Evolutionary conservation across 495 filamentous ascomycete genomes (phyloP).

Genomic region (Penicillium antarcticum): DNA sequence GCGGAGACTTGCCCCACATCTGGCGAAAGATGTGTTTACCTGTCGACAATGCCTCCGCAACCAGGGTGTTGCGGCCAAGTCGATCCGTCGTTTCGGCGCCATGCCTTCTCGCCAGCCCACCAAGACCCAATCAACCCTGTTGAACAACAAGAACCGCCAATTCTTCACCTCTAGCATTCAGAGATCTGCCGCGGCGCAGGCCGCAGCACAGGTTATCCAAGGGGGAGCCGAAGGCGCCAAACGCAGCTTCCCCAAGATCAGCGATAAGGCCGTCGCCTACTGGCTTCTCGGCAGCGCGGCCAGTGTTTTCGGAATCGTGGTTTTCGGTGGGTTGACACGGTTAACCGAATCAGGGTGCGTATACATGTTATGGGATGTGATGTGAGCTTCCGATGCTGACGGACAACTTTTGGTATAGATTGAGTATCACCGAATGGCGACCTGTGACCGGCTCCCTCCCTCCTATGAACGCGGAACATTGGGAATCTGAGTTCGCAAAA

Average conservation of each 20-base stretch:
- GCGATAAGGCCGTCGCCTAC: conserved; percentile 74
- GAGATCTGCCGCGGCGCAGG: conserved; percentile 23
- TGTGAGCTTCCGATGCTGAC: conserved; percentile 15
- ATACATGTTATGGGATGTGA: not conserved
- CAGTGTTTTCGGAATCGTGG: conserved; percentile 92
- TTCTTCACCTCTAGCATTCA: conserved; percentile 29
- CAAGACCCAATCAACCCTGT: conserved; percentile 23
- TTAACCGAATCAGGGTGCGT: conserved; percentile 92
- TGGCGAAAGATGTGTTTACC: conserved; percentile 55
- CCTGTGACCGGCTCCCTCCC: conserved; percentile 94
- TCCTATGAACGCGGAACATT: conserved; percentile 69
- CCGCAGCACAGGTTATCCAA: conserved; percentile 15
- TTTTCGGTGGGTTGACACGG: conserved; percentile 90
- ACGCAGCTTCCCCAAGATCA: conserved; percentile 67
- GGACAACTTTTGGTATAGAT: conserved; percentile 44
- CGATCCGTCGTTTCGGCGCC: conserved; percentile 32
- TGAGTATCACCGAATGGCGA: conserved; percentile 99
- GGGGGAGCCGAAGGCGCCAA: conserved; percentile 27
- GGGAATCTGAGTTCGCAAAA: conserved; percentile 88
- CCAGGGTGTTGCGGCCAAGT: conserved; percentile 30
- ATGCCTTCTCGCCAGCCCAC: conserved; percentile 25
- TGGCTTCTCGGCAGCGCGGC: conserved; percentile 90
- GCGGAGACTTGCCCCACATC: conserved; percentile 42
- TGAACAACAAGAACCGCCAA: conserved; percentile 28
- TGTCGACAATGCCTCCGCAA: conserved; percentile 60